These are phyloP conservation scores for Pyrus pyrifolia DNA, from an alignment of 306 rosid species.

Conservation along the genomic window DNA sequence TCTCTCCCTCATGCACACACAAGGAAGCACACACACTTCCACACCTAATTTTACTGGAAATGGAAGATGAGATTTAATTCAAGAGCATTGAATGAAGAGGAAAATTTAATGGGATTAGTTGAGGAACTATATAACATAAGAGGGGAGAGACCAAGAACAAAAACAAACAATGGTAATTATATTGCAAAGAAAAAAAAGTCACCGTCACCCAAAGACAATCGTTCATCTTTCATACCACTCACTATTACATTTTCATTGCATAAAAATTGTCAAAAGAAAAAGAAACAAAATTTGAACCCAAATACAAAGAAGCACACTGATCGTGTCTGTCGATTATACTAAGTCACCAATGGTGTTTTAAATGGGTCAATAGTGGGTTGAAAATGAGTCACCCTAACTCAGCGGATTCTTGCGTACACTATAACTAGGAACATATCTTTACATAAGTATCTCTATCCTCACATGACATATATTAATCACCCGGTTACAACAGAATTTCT, in stretches of 20 bases:
- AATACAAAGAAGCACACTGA: too few relatives aligned
- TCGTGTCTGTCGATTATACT: too few relatives aligned
- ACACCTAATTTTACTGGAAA: constrained; percentile 32
- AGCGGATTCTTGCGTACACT: too few relatives aligned
- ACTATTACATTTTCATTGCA: too few relatives aligned
- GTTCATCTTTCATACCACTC: too few relatives aligned
- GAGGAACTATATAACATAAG: constrained; percentile 45
- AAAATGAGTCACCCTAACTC: neutral
- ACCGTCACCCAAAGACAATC: too few relatives aligned
- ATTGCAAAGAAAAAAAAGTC: neutral
- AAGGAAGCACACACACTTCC: neutral
- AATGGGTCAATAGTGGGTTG: neutral
- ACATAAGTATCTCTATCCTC: too few relatives aligned
- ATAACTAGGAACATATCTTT: neutral
- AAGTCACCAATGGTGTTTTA: too few relatives aligned
- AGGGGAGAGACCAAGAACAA: neutral
- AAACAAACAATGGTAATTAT: neutral
- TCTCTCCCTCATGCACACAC: constrained; percentile 10
- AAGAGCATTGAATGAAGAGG: constrained; percentile 34
- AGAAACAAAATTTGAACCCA: too few relatives aligned
- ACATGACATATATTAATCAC: too few relatives aligned
- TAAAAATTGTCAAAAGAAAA: too few relatives aligned
- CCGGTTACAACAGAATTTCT: too few relatives aligned
- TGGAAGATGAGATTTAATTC: constrained; percentile 32
- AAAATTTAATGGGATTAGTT: constrained; percentile 73